A percentile compares a stretch with the other conserved stretches of the same genome.
phyloP scores from a whole-genome alignment of 257 asterid species.

The Jasminum sambac region DNA sequence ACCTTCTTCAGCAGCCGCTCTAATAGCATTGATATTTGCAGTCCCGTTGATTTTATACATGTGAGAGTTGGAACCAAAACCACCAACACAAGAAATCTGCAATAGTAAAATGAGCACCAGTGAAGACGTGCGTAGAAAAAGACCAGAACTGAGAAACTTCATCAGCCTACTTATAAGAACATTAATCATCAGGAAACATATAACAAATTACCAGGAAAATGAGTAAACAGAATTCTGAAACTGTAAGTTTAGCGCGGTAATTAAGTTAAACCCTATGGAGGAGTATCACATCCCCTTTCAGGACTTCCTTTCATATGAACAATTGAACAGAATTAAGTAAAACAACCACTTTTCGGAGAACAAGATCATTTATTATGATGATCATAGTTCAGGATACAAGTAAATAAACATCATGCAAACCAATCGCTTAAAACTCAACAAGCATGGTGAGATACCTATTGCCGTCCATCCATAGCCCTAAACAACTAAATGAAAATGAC shows the following conservation, averaged over 20 bases:
- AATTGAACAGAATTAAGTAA: neutral
- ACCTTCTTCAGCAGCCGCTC: conserved; percentile 98
- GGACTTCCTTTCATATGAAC: neutral
- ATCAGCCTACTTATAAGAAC: neutral
- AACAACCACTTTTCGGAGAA: neutral
- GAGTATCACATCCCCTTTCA: neutral
- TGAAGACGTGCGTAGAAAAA: neutral
- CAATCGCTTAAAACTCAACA: neutral
- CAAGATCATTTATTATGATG: neutral
- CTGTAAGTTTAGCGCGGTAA: neutral
- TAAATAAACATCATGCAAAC: neutral
- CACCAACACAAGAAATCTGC: conserved; percentile 98
- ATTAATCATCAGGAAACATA: neutral
- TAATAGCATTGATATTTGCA: conserved; percentile 92
- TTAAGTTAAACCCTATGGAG: no score
- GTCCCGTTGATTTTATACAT: conserved; percentile 98
- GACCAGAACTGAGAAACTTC: neutral
- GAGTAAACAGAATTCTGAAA: neutral
- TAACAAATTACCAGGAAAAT: neutral
- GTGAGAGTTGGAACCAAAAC: conserved; percentile 85
- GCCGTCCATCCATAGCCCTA: neutral
- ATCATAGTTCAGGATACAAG: neutral
- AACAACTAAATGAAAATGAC: neutral
- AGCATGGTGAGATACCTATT: neutral
- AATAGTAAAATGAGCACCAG: conserved; percentile 22